These are phyloP conservation scores for Populus alba DNA, from an alignment of 345 rosid genomes.

Conservation along the genomic window DNA sequence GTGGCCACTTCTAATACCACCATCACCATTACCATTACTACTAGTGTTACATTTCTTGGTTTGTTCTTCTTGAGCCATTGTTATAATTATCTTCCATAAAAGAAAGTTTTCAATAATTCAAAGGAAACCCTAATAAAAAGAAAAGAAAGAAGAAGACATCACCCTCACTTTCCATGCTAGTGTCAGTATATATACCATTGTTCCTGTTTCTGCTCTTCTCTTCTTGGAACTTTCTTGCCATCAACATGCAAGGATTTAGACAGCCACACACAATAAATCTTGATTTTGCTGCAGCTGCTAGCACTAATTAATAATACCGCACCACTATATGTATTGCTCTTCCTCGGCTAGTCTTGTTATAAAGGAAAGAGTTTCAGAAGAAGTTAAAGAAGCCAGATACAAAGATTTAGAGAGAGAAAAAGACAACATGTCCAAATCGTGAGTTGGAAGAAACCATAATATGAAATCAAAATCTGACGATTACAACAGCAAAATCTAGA, in stretches of 20 bases:
- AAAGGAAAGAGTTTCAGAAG: background rate
- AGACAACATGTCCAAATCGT: slow-evolving; percentile 2
- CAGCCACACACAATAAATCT: background rate
- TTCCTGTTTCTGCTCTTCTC: background rate
- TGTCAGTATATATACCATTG: background rate
- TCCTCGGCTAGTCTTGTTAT: background rate
- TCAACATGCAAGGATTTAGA: background rate
- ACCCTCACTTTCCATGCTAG: slow-evolving; percentile 6
- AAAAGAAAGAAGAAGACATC: slow-evolving; percentile 12
- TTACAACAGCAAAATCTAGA: slow-evolving; percentile 18
- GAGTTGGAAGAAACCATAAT: slow-evolving; percentile 14
- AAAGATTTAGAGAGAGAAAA: slow-evolving; percentile 1
- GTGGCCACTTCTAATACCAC: slow-evolving; percentile 9
- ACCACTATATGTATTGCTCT: background rate
- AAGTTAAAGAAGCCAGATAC: background rate
- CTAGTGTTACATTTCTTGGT: slow-evolving; percentile 30
- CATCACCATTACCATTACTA: slow-evolving; percentile 25
- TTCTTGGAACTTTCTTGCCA: background rate
- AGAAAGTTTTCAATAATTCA: background rate
- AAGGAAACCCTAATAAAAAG: background rate
- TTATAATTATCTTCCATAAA: slow-evolving; percentile 23
- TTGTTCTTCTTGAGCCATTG: slow-evolving; percentile 48
- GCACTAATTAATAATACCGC: background rate
- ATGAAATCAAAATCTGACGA: slow-evolving; percentile 20
- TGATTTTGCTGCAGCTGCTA: background rate